A percentile compares a stretch with the other conserved stretches of the same genome.
Evolutionary conservation across 2,329 filamentous ascomycete genomes (phyloP).

Genomic region (Arthrobotrys entomopaga): DNA sequence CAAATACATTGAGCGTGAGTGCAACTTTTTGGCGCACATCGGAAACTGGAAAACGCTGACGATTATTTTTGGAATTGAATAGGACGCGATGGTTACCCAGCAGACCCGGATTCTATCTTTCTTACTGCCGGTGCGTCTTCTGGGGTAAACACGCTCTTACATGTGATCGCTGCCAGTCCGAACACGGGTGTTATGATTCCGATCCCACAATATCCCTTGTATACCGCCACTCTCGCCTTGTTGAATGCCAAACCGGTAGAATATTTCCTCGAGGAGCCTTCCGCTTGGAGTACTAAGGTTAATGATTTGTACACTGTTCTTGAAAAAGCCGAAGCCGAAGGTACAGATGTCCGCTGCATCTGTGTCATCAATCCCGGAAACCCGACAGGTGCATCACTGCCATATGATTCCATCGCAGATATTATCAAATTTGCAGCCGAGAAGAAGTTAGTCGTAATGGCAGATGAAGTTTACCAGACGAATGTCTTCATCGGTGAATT

Average conservation of each 20-base stretch:
- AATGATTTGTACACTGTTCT: constrained; percentile 78
- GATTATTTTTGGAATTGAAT: constrained; percentile 43
- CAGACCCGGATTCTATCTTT: constrained; percentile 84
- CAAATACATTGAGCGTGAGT: constrained; percentile 85
- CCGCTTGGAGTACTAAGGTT: constrained; percentile 87
- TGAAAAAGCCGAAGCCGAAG: constrained; percentile 77
- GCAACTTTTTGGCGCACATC: not conserved
- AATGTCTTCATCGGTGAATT: constrained; percentile 97
- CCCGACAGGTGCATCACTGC: constrained; percentile 88
- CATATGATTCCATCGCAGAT: constrained; percentile 78
- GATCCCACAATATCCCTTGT: constrained; percentile 97
- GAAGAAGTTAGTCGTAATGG: constrained; percentile 87
- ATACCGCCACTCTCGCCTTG: constrained; percentile 89
- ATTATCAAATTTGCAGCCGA: constrained; percentile 88
- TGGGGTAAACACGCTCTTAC: constrained; percentile 91
- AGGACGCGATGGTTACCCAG: constrained; percentile 87
- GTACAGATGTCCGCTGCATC: constrained; percentile 88
- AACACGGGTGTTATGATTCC: constrained; percentile 88
- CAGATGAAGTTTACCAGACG: constrained; percentile 99
- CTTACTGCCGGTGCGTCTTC: constrained; percentile 91
- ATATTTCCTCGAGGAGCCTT: constrained; percentile 89
- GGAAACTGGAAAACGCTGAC: not conserved
- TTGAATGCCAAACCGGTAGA: constrained; percentile 88
- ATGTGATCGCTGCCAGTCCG: constrained; percentile 82
- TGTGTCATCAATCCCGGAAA: constrained; percentile 99